Conservation (phyloP, 177 flowering plant species). For the Tripterygium wilfordii region DNA sequence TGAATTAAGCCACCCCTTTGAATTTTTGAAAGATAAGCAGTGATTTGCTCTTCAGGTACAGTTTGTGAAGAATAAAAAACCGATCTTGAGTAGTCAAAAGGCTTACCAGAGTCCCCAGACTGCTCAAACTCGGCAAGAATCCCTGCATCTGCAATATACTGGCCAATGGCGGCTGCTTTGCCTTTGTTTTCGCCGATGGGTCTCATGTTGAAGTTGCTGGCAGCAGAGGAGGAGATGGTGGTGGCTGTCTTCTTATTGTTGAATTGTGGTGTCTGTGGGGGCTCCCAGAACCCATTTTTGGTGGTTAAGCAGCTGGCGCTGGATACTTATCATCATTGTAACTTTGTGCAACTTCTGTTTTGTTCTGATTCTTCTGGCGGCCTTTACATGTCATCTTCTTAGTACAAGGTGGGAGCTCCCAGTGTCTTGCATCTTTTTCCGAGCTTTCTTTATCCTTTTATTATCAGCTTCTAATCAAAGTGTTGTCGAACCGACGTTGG, state of each 20-base stretch:
- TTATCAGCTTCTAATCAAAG: too few relatives aligned
- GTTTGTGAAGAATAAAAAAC: slow-evolving; percentile 22
- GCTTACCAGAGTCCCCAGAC: slow-evolving; percentile 47
- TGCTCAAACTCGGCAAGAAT: slow-evolving; percentile 54
- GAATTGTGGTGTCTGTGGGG: slow-evolving; percentile 3
- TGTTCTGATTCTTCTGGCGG: too few relatives aligned
- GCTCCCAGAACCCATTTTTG: too few relatives aligned
- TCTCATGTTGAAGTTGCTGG: slow-evolving; percentile 28
- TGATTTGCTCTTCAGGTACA: slow-evolving; percentile 44
- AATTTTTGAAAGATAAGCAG: slow-evolving; percentile 49
- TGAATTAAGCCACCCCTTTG: slow-evolving; percentile 65
- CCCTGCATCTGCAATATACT: slow-evolving; percentile 50
- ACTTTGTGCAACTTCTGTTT: too few relatives aligned
- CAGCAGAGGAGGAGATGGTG: slow-evolving; percentile 17
- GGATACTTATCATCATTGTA: too few relatives aligned
- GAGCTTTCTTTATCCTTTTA: too few relatives aligned
- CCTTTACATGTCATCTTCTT: too few relatives aligned
- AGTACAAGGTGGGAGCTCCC: too few relatives aligned
- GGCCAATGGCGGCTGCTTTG: slow-evolving; percentile 24
- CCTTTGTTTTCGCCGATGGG: slow-evolving; percentile 11
- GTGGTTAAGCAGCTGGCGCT: too few relatives aligned
- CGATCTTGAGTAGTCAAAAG: slow-evolving; percentile 50
- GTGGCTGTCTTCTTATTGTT: background rate
- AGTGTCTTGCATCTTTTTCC: too few relatives aligned
- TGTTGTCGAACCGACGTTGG: too few relatives aligned